These are phyloP conservation scores for Eucalyptus rudis DNA, from an alignment of 345 rosid species.

Conservation along the genomic window DNA sequence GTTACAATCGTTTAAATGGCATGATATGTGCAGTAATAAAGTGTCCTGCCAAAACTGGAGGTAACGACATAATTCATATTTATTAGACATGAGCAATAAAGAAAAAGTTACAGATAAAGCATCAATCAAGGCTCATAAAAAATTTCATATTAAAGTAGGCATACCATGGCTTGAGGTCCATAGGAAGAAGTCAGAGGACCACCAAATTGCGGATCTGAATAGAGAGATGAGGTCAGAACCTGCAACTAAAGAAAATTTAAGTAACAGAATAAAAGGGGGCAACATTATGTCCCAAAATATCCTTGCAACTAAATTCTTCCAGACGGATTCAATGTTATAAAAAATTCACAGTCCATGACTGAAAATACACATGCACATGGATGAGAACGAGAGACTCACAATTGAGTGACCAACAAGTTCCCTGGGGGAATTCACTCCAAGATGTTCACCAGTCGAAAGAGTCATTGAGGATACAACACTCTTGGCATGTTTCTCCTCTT, in stretches of 20 bases:
- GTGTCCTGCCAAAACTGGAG: background rate
- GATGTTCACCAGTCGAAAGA: constrained; percentile 9
- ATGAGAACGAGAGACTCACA: constrained; percentile 12
- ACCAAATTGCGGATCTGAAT: constrained; percentile 31
- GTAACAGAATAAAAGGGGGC: background rate
- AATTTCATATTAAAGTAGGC: background rate
- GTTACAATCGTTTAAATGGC: background rate
- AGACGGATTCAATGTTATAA: background rate
- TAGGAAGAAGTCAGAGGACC: constrained; percentile 20
- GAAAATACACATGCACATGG: background rate
- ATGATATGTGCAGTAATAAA: background rate
- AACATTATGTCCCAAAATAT: background rate
- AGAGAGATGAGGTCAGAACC: constrained; percentile 44
- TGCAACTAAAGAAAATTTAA: constrained; percentile 7
- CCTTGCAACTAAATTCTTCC: background rate
- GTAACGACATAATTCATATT: background rate
- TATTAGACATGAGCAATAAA: background rate
- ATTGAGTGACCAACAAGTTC: constrained; percentile 67
- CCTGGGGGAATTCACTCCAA: constrained; percentile 33
- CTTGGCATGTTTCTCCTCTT: constrained; percentile 6
- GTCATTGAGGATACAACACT: constrained; percentile 4
- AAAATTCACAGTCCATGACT: background rate
- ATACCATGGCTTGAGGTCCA: constrained; percentile 44
- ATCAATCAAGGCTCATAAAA: background rate
- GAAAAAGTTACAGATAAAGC: background rate